phyloP scores from a whole-genome alignment of 2,329 filamentous ascomycete genomes.

The Aureobasidium sp. region DNA sequence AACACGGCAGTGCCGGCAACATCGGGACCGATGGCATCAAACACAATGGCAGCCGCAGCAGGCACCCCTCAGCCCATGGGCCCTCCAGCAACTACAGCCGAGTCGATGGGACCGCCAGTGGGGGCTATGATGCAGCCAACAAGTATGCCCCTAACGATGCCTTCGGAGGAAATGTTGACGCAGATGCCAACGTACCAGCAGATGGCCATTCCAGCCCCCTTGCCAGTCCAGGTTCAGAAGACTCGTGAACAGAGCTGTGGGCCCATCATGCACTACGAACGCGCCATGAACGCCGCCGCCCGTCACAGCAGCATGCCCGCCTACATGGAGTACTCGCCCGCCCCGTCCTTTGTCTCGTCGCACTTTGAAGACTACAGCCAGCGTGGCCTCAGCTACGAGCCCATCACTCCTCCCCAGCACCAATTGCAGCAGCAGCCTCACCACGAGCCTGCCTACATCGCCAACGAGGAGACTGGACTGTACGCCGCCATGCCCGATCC shows the following conservation, averaged over 20 bases:
- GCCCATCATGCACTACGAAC: slow-evolving; percentile 74
- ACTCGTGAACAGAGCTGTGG: slow-evolving; percentile 73
- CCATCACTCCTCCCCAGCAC: slow-evolving; percentile 91
- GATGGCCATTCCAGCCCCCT: slow-evolving; percentile 69
- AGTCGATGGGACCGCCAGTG: slow-evolving; percentile 32
- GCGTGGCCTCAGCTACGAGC: slow-evolving; percentile 91
- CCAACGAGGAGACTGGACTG: slow-evolving; percentile 92
- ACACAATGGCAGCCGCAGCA: slow-evolving; percentile 86
- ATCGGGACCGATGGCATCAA: slow-evolving; percentile 81
- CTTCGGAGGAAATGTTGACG: slow-evolving; percentile 51
- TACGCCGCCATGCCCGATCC: slow-evolving; percentile 94
- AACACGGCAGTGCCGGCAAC: slow-evolving; percentile 12
- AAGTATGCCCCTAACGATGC: slow-evolving; percentile 42
- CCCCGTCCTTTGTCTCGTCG: slow-evolving; percentile 96
- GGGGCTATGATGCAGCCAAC: slow-evolving; percentile 16
- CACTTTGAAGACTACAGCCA: slow-evolving; percentile 98
- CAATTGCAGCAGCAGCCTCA: slow-evolving; percentile 50
- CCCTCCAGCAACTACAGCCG: slow-evolving; percentile 17
- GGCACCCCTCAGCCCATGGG: slow-evolving; percentile 60
- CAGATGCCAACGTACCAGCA: slow-evolving; percentile 64
- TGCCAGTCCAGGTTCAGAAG: slow-evolving; percentile 71
- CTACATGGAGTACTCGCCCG: slow-evolving; percentile 96
- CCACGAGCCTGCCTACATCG: slow-evolving; percentile 90
- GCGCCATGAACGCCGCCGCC: slow-evolving; percentile 59
- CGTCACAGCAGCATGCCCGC: slow-evolving; percentile 98